A percentile compares a stretch with the other conserved stretches of the same genome.
phyloP scores from a whole-genome alignment of 2,329 filamentous ascomycete species.

The Scolecobasidium constrictum region DNA sequence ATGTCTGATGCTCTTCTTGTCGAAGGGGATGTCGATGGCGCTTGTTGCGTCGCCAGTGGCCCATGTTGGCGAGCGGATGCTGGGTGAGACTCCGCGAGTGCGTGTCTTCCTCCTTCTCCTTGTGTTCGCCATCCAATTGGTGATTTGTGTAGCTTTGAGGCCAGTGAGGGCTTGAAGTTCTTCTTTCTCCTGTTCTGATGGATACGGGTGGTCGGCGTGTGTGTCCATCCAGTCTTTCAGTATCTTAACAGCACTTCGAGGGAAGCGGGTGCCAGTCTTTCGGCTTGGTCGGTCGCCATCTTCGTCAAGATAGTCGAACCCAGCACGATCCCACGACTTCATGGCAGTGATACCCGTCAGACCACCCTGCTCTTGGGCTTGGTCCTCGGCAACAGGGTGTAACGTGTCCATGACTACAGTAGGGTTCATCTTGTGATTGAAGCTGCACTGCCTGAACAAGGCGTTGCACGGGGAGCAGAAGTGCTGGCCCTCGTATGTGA shows the following conservation, averaged over 20 bases:
- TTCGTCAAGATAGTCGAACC: slow-evolving; percentile 20
- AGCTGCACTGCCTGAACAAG: slow-evolving; percentile 37
- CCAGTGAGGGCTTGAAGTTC: slow-evolving; percentile 68
- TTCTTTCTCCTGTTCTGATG: slow-evolving; percentile 78
- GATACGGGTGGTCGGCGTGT: slow-evolving; percentile 76
- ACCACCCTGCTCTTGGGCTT: slow-evolving; percentile 20
- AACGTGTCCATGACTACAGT: slow-evolving; percentile 34
- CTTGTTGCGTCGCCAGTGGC: slow-evolving; percentile 20
- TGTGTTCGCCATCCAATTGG: slow-evolving; percentile 88
- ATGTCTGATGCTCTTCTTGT: slow-evolving; percentile 18
- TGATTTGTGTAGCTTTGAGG: slow-evolving; percentile 72
- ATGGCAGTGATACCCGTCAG: slow-evolving; percentile 23
- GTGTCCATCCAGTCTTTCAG: slow-evolving; percentile 76
- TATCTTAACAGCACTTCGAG: slow-evolving; percentile 66
- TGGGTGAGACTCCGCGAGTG: slow-evolving; percentile 57
- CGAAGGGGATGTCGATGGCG: slow-evolving; percentile 50
- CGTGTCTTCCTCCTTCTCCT: slow-evolving; percentile 71
- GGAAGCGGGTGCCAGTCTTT: slow-evolving; percentile 67
- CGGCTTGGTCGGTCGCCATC: slow-evolving; percentile 22
- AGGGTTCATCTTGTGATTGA: slow-evolving; percentile 22
- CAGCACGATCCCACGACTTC: slow-evolving; percentile 24
- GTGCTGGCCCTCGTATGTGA: slow-evolving; percentile 28
- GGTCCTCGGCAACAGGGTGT: slow-evolving; percentile 34
- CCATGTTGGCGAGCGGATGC: slow-evolving; percentile 40
- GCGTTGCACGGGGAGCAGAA: slow-evolving; percentile 36